These are phyloP conservation scores for Gamarada debralockiae DNA, from an alignment of 495 filamentous ascomycete genomes.

Conservation along the genomic window DNA sequence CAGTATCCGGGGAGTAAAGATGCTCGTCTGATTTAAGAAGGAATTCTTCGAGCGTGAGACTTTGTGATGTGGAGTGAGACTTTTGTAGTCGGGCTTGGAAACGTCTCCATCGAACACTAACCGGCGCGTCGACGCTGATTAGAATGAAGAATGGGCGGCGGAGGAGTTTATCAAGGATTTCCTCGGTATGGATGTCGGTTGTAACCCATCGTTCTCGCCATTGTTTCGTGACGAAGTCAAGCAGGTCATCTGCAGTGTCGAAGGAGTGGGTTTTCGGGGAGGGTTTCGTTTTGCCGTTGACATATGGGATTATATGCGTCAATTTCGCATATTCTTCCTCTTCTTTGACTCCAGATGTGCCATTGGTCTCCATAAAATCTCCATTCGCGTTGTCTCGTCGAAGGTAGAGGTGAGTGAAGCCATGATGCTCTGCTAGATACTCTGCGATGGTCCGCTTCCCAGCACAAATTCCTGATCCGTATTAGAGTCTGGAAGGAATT, in stretches of 20 bases:
- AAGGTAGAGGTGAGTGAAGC: constrained; percentile 60
- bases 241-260: constrained; percentile 52
- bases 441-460: constrained; percentile 84
- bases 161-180: constrained; percentile 64
- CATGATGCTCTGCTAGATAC: constrained; percentile 69
- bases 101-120: constrained; percentile 76
- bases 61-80: constrained; percentile 11
- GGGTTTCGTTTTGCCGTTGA: constrained; percentile 27
- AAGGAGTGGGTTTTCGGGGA: constrained; percentile 42
- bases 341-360: constrained; percentile 17
- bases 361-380: neutral
- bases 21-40: constrained; percentile 70
- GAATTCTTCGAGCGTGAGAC: constrained; percentile 71
- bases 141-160: constrained; percentile 90
- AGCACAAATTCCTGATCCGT: constrained; percentile 65
- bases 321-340: constrained; percentile 28
- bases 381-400: constrained; percentile 6
- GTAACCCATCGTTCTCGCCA: constrained; percentile 85
- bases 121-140: constrained; percentile 85
- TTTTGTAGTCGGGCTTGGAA: constrained; percentile 35
- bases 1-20: constrained; percentile 63
- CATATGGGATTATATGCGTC: constrained; percentile 27
- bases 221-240: constrained; percentile 79
- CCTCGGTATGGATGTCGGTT: constrained; percentile 68
- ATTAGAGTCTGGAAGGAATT: neutral